Conservation (phyloP, 768 basidiomycete species). For the Boletales sp. region DNA sequence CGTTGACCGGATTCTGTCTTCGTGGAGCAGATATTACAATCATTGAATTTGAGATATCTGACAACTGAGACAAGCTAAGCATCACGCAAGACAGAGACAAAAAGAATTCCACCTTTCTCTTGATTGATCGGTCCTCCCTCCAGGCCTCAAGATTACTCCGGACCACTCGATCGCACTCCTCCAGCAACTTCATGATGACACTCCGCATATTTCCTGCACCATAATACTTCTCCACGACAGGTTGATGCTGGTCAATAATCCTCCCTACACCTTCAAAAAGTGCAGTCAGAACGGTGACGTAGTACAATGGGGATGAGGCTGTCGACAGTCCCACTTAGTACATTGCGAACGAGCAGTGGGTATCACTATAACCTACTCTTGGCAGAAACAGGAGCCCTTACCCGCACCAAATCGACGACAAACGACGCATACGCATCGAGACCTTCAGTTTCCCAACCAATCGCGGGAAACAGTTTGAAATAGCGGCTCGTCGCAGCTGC, state of each 20-base stretch:
- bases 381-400: slow-evolving; percentile 70
- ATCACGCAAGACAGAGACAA: background rate
- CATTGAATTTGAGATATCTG: slow-evolving; percentile 44
- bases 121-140: slow-evolving; percentile 86
- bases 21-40: slow-evolving; percentile 28
- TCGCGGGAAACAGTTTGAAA: slow-evolving; percentile 95
- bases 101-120: slow-evolving; percentile 58
- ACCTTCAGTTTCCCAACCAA: slow-evolving; percentile 91
- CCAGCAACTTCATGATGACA: slow-evolving; percentile 71
- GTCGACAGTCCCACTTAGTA: slow-evolving; percentile 9
- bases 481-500: slow-evolving; percentile 86
- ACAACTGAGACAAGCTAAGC: slow-evolving; percentile 34
- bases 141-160: slow-evolving; percentile 73
- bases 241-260: slow-evolving; percentile 97
- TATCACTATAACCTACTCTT: slow-evolving; percentile 55
- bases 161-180: slow-evolving; percentile 85
- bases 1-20: slow-evolving; percentile 28
- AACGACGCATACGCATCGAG: slow-evolving; percentile 90
- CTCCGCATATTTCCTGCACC: slow-evolving; percentile 81
- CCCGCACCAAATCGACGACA: slow-evolving; percentile 85
- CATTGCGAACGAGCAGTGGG: slow-evolving; percentile 5
- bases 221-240: slow-evolving; percentile 98
- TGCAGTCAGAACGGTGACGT: slow-evolving; percentile 83
- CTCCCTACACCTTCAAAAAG: slow-evolving; percentile 94
- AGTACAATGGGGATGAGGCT: slow-evolving; percentile 94